These are phyloP conservation scores for Cystoderma amianthinum DNA, from an alignment of 768 basidiomycete species.

Conservation along the genomic window DNA sequence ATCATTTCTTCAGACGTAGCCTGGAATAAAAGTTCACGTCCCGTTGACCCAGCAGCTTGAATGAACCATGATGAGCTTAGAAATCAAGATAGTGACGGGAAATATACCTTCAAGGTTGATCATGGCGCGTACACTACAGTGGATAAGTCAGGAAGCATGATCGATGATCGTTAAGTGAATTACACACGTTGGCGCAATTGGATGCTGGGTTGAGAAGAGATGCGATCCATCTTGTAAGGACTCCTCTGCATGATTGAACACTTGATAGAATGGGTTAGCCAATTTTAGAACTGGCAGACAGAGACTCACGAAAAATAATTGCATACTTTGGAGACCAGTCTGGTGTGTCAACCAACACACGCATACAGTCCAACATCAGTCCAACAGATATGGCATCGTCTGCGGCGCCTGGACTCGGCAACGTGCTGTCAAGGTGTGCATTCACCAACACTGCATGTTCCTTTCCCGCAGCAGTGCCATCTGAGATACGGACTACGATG, in stretches of 20 bases:
- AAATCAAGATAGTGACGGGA: too few relatives aligned
- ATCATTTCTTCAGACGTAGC: slow-evolving; percentile 96
- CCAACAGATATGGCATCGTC: slow-evolving; percentile 88
- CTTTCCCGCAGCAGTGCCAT: slow-evolving; percentile 65
- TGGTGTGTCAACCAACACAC: slow-evolving; percentile 66
- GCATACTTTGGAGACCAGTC: slow-evolving; percentile 70
- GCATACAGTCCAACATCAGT: slow-evolving; percentile 84
- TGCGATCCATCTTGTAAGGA: slow-evolving; percentile 93
- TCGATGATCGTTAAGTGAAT: neutral
- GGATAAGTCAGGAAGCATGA: neutral
- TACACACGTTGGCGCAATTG: slow-evolving; percentile 58
- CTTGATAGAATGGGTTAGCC: slow-evolving; percentile 25
- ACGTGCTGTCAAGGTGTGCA: slow-evolving; percentile 82
- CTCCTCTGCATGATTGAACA: slow-evolving; percentile 95
- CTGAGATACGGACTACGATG: slow-evolving; percentile 80
- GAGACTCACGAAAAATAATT: slow-evolving; percentile 71
- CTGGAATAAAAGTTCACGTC: slow-evolving; percentile 90
- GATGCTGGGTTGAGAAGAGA: slow-evolving; percentile 88
- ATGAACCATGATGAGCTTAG: neutral
- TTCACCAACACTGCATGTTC: slow-evolving; percentile 84
- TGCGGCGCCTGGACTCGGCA: slow-evolving; percentile 84
- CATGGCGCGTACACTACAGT: slow-evolving; percentile 73
- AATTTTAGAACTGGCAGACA: neutral
- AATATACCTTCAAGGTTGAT: slow-evolving; percentile 83
- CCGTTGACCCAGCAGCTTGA: slow-evolving; percentile 78